A percentile compares a stretch with the other conserved stretches of the same genome.
These are phyloP conservation scores for Lachancea sp. DNA, from an alignment of 805 yeast genomes.

Conservation along the genomic window DNA sequence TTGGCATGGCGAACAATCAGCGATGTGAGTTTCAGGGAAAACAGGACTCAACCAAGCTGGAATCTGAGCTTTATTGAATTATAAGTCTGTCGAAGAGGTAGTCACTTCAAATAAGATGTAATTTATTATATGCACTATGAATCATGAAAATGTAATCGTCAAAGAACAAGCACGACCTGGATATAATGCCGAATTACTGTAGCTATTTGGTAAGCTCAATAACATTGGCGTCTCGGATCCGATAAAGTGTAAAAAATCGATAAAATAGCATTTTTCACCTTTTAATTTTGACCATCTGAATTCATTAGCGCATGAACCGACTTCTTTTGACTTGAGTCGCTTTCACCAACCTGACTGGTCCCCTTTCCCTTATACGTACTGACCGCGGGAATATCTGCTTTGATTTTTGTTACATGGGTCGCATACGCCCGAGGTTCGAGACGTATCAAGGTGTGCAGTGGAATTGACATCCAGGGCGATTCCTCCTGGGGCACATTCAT, in stretches of 20 bases:
- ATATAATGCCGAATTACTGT: too few relatives aligned
- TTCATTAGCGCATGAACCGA: constrained; percentile 18
- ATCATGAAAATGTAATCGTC: not conserved
- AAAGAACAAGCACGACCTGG: not conserved
- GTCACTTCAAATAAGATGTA: too few relatives aligned
- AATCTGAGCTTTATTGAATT: too few relatives aligned
- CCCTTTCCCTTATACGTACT: constrained; percentile 95
- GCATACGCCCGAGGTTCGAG: constrained; percentile 93
- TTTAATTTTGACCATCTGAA: not conserved
- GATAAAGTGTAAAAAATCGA: too few relatives aligned
- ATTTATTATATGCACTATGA: too few relatives aligned
- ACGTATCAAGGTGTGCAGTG: constrained; percentile 88
- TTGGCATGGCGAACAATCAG: constrained; percentile 5
- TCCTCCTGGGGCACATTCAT: constrained; percentile 98
- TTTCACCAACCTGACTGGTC: constrained; percentile 46
- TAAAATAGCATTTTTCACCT: too few relatives aligned
- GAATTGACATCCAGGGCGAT: constrained; percentile 98
- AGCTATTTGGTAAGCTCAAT: too few relatives aligned
- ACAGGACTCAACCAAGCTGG: too few relatives aligned
- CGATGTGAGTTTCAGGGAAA: not conserved
- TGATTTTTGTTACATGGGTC: constrained; percentile 80
- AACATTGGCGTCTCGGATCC: too few relatives aligned
- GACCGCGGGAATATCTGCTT: constrained; percentile 97
- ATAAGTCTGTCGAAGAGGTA: too few relatives aligned
- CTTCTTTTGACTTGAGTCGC: constrained; percentile 11